Conservation (phyloP, 164 flowering plant species). For the Dillenia suffruticosa region DNA sequence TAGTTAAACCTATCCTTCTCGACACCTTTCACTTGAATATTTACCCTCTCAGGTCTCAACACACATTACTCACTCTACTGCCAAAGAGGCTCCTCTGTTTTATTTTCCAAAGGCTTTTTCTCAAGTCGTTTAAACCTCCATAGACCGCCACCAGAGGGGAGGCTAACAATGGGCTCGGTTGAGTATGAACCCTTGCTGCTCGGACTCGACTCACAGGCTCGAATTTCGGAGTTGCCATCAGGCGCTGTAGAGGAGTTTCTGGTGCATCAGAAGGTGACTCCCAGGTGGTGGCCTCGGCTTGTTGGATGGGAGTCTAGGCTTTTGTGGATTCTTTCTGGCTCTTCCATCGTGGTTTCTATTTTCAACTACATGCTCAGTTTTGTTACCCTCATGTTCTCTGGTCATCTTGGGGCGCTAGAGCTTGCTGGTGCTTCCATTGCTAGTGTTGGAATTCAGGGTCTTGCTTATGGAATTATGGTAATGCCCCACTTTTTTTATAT, state of each 20-base stretch:
- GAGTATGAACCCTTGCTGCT: slow-evolving; percentile 21
- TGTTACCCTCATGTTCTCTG: slow-evolving; percentile 56
- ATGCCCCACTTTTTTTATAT: background rate
- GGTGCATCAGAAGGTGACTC: slow-evolving; percentile 17
- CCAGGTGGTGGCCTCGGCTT: slow-evolving; percentile 37
- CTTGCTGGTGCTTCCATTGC: slow-evolving; percentile 79
- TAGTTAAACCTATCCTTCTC: too few relatives aligned
- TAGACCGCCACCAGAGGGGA: too few relatives aligned
- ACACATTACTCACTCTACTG: too few relatives aligned
- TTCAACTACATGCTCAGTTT: slow-evolving; percentile 72
- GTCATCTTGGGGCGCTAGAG: slow-evolving; percentile 61
- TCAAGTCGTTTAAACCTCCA: too few relatives aligned
- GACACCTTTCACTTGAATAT: too few relatives aligned
- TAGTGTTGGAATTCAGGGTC: slow-evolving; percentile 77
- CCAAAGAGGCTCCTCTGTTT: too few relatives aligned
- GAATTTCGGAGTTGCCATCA: slow-evolving; percentile 33
- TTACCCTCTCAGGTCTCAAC: too few relatives aligned
- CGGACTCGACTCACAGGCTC: slow-evolving; percentile 22
- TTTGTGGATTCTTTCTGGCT: slow-evolving; percentile 51
- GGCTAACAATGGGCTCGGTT: too few relatives aligned
- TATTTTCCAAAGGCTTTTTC: too few relatives aligned
- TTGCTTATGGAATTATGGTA: slow-evolving; percentile 84
- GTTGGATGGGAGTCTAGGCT: slow-evolving; percentile 62
- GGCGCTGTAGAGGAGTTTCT: slow-evolving; percentile 45
- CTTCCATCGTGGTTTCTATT: slow-evolving; percentile 51